phyloP scores from a whole-genome alignment of 352 stramenopile genomes.

The Globisporangium uncinulatum region DNA sequence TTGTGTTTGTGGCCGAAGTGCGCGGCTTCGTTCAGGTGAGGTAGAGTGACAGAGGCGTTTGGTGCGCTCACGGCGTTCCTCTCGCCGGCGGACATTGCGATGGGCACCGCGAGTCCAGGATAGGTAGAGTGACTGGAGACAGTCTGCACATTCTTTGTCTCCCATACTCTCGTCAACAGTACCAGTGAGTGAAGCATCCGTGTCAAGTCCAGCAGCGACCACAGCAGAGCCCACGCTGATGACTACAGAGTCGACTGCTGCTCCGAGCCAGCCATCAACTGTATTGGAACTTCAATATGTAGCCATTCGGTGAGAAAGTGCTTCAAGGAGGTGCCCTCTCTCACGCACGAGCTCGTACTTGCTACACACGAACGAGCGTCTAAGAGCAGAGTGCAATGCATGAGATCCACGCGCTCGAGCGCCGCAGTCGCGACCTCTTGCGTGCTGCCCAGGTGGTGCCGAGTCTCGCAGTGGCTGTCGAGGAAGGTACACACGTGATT shows the following conservation, averaged over 20 bases:
- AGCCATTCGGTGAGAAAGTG: no score
- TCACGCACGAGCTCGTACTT: no score
- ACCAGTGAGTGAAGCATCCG: no score
- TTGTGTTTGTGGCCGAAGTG: constrained; percentile 75
- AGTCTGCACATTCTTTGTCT: no score
- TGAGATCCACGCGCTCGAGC: constrained; percentile 25
- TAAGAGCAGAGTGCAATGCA: constrained; percentile 1
- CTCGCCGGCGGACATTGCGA: constrained; percentile 50
- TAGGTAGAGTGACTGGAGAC: neutral
- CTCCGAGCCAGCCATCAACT: no score
- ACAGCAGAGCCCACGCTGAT: no score
- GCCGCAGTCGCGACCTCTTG: constrained; percentile 36
- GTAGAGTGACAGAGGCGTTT: constrained; percentile 66
- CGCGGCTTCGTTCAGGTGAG: constrained; percentile 82
- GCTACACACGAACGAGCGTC: neutral
- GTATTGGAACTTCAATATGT: no score
- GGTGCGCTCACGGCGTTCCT: constrained; percentile 64
- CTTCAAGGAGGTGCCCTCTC: no score
- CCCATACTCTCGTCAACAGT: no score
- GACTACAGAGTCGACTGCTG: no score
- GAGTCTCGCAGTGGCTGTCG: constrained; percentile 45
- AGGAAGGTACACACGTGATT: constrained; percentile 42
- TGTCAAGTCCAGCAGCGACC: no score
- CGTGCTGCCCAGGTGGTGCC: constrained; percentile 57
- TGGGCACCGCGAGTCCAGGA: constrained; percentile 32